Conservation (phyloP, 495 filamentous ascomycete species). For the Trichoderma erinaceum region DNA sequence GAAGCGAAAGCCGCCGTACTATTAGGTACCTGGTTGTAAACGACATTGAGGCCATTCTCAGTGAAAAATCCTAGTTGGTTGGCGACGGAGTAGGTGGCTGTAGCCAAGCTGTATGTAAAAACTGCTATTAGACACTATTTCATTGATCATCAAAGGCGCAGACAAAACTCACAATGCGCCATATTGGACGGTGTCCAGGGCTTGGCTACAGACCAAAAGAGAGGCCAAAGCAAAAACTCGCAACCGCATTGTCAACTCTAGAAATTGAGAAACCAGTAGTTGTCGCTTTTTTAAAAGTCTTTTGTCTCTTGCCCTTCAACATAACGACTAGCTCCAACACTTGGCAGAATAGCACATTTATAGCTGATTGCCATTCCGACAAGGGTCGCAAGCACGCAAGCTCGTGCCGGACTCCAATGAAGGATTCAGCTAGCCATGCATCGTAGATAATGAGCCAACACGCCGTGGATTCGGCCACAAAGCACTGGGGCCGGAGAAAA, state of each 20-base stretch:
- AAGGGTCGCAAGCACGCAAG: too few species aligned
- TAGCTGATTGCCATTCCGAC: too few species aligned
- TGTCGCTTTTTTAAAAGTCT: too few species aligned
- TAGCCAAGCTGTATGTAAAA: slow-evolving; percentile 20
- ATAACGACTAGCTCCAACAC: too few species aligned
- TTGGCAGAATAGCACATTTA: too few species aligned
- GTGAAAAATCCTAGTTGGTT: slow-evolving; percentile 29
- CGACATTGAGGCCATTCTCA: slow-evolving; percentile 25
- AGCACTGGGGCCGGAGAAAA: too few species aligned
- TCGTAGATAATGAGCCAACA: too few species aligned
- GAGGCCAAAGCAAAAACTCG: background rate
- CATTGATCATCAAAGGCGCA: background rate
- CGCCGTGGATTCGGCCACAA: too few species aligned
- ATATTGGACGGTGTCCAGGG: slow-evolving; percentile 14
- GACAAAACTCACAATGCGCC: slow-evolving; percentile 10
- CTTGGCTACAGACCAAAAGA: background rate
- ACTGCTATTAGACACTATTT: background rate
- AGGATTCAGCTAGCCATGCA: too few species aligned
- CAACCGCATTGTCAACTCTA: background rate
- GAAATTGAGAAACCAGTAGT: too few species aligned
- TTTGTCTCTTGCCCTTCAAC: too few species aligned
- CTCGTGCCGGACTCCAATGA: too few species aligned
- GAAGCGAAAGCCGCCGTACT: slow-evolving; percentile 24
- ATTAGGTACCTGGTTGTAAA: slow-evolving; percentile 26
- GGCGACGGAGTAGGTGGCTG: slow-evolving; percentile 28